A percentile compares a stretch with the other conserved stretches of the same genome.
Conservation (phyloP, 345 rosid species). For the Euphorbia peplus region DNA sequence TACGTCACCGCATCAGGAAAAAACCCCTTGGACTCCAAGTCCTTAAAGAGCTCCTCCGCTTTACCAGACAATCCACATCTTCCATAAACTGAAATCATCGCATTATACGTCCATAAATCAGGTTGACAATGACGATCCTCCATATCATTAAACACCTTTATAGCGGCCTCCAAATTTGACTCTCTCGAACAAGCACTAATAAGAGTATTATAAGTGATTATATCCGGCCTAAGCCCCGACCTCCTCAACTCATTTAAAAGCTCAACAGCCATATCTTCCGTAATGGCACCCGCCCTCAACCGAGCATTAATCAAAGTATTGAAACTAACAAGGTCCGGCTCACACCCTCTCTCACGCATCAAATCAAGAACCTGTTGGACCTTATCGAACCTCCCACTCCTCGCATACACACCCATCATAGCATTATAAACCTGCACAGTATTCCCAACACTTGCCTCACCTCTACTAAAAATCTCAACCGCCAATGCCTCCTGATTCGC, state of each 20-base stretch:
- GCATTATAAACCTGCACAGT: constrained; percentile 91
- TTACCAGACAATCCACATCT: constrained; percentile 69
- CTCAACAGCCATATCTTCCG: constrained; percentile 54
- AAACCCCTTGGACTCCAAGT: constrained; percentile 72
- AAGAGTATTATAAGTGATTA: constrained; percentile 86
- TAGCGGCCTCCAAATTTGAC: constrained; percentile 71
- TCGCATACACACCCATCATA: constrained; percentile 90
- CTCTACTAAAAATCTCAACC: constrained; percentile 64
- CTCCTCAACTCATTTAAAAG: constrained; percentile 70
- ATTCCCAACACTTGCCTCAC: constrained; percentile 53
- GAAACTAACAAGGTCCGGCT: constrained; percentile 92
- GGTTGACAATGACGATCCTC: constrained; percentile 72
- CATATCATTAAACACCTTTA: constrained; percentile 69
- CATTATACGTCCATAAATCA: constrained; percentile 95
- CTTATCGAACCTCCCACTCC: constrained; percentile 59
- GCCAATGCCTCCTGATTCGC: constrained; percentile 80
- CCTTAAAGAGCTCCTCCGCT: constrained; percentile 70
- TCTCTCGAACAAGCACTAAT: constrained; percentile 85
- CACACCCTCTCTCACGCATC: constrained; percentile 76
- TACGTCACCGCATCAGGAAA: constrained; percentile 84
- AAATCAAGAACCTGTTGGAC: constrained; percentile 67
- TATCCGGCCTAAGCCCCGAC: constrained; percentile 81
- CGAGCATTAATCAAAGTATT: constrained; percentile 90
- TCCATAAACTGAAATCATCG: constrained; percentile 88
- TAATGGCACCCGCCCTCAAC: constrained; percentile 55